Conservation (phyloP, 140 eudicot species). For the Bidens hawaiensis region DNA sequence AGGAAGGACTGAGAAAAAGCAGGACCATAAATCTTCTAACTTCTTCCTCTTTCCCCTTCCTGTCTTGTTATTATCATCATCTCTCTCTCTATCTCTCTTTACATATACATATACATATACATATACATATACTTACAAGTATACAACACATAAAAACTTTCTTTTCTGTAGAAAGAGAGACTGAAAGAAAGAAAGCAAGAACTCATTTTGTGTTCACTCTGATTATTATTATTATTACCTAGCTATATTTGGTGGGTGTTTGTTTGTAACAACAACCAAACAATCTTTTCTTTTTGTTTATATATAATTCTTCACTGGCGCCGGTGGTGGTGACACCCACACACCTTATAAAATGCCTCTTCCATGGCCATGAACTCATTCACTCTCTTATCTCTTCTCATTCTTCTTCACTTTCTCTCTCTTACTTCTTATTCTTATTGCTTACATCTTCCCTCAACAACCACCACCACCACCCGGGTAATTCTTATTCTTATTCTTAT, state of each 20-base stretch:
- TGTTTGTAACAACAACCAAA: too few species aligned
- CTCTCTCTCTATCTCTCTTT: constrained; percentile 15
- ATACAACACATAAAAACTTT: too few species aligned
- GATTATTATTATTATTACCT: too few species aligned
- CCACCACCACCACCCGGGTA: constrained; percentile 45
- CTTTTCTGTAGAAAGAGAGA: neutral
- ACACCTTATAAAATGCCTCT: constrained; percentile 37
- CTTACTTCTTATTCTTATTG: constrained; percentile 30
- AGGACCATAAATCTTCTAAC: constrained; percentile 8
- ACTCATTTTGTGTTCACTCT: neutral
- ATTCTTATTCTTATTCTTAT: neutral
- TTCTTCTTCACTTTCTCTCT: constrained; percentile 26
- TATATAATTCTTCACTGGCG: neutral
- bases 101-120: neutral
- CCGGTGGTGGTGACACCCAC: constrained; percentile 3
- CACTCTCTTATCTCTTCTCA: constrained; percentile 21
- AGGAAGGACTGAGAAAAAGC: neutral
- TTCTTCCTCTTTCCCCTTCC: constrained; percentile 19
- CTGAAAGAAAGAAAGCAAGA: neutral
- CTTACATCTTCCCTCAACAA: constrained; percentile 20
- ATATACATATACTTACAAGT: constrained; percentile 6
- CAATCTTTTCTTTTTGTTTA: neutral
- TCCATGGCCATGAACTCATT: constrained; percentile 48
- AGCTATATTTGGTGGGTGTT: neutral
- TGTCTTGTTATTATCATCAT: constrained; percentile 44